A percentile compares a stretch with the other conserved stretches of the same genome.
These are phyloP conservation scores for Trichoderma gamsii DNA, from an alignment of 495 filamentous ascomycete genomes.

Conservation along the genomic window DNA sequence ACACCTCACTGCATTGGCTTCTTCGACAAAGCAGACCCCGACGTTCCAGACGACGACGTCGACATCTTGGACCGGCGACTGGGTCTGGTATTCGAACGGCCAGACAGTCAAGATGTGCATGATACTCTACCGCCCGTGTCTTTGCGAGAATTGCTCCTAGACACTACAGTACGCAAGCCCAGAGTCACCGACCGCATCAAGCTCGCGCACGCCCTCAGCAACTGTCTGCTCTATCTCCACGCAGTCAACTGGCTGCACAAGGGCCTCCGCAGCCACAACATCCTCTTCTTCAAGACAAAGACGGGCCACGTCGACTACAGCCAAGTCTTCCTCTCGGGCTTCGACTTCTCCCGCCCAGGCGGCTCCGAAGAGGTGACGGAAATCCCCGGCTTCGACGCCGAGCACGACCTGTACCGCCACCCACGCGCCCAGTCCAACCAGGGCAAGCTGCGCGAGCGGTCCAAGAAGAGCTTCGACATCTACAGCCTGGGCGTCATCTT, in stretches of 20 bases:
- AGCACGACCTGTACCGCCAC: slow-evolving; percentile 46
- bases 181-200: slow-evolving; percentile 31
- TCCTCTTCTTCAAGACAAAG: slow-evolving; percentile 44
- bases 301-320: slow-evolving; percentile 26
- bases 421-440: slow-evolving; percentile 37
- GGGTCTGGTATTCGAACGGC: slow-evolving; percentile 35
- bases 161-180: slow-evolving; percentile 21
- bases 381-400: slow-evolving; percentile 37
- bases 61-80: slow-evolving; percentile 31
- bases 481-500: slow-evolving; percentile 50
- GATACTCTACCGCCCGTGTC: slow-evolving; percentile 30
- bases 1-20: slow-evolving; percentile 41
- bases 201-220: slow-evolving; percentile 35
- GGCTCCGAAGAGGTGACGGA: slow-evolving; percentile 45
- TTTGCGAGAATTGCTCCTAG: slow-evolving; percentile 28
- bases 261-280: slow-evolving; percentile 49
- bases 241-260: slow-evolving; percentile 59
- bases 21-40: slow-evolving; percentile 34
- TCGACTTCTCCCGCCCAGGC: slow-evolving; percentile 51
- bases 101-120: slow-evolving; percentile 26
- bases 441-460: slow-evolving; percentile 29
- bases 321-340: slow-evolving; percentile 45
- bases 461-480: slow-evolving; percentile 49
- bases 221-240: slow-evolving; percentile 43
- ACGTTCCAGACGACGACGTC: slow-evolving; percentile 21